phyloP scores from a whole-genome alignment of 352 stramenopile genomes.

The Phytopythium helicoides region DNA sequence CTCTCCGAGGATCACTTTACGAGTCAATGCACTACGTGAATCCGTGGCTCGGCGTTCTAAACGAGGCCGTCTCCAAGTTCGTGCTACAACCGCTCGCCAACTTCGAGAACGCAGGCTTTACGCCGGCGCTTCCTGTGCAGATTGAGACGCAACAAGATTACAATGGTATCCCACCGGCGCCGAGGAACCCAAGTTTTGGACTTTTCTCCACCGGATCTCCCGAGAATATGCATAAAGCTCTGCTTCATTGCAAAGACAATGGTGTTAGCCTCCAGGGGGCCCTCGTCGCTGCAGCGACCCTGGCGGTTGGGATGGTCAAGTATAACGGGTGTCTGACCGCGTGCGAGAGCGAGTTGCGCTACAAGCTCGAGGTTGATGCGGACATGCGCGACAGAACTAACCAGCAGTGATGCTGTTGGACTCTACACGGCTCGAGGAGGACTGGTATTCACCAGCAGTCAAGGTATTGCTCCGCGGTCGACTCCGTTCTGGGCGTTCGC shows the following conservation, averaged over 20 bases:
- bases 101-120: conserved; percentile 51
- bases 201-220: conserved; percentile 40
- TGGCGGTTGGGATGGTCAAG: conserved; percentile 43
- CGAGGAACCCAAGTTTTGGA: conserved; percentile 42
- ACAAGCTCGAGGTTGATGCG: conserved; percentile 49
- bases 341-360: conserved; percentile 21
- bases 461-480: conserved; percentile 30
- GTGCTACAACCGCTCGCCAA: conserved; percentile 58
- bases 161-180: conserved; percentile 16
- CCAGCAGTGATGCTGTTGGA: conserved; percentile 29
- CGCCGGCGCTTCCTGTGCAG: conserved; percentile 36
- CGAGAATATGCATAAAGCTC: conserved; percentile 34
- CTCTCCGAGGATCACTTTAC: conserved; percentile 48
- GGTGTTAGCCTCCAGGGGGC: conserved; percentile 42
- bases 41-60: conserved; percentile 39
- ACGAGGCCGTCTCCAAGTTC: conserved; percentile 62
- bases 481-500: conserved; percentile 55
- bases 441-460: conserved; percentile 49
- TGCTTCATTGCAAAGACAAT: conserved; percentile 37
- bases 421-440: conserved; percentile 42
- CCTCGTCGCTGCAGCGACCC: conserved; percentile 34
- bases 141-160: conserved; percentile 42
- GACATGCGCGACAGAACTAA: conserved; percentile 33
- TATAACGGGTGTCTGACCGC: conserved; percentile 25
- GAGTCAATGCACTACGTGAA: conserved; percentile 58